These are phyloP conservation scores for Plasmodium malariae DNA, from an alignment of 169 alveolate genomes.

Conservation along the genomic window DNA sequence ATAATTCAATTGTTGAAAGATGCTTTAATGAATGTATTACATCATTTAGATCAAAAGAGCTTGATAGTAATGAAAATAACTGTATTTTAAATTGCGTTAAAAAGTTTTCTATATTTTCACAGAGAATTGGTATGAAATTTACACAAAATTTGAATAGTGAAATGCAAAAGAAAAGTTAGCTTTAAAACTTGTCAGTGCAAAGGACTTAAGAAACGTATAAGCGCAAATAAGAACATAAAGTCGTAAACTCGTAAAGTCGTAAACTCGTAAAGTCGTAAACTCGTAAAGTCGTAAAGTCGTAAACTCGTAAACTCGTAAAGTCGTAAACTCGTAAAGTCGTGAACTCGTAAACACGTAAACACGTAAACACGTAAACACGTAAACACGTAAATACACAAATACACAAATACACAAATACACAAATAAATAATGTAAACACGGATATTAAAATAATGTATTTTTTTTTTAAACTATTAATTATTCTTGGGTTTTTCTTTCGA, in stretches of 20 bases:
- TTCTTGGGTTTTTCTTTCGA: too few relatives aligned
- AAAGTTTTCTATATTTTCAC: slow-evolving; percentile 84
- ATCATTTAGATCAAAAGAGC: slow-evolving; percentile 84
- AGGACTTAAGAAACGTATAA: too few relatives aligned
- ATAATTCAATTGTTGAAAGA: slow-evolving; percentile 85
- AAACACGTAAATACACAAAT: neutral
- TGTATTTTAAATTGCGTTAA: slow-evolving; percentile 86
- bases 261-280: too few relatives aligned
- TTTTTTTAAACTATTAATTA: too few relatives aligned
- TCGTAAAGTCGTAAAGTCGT: too few relatives aligned
- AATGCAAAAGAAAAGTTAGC: slow-evolving; percentile 64
- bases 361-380: neutral
- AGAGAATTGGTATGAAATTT: slow-evolving; percentile 83
- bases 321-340: too few relatives aligned
- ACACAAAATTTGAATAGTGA: slow-evolving; percentile 81
- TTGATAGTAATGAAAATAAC: slow-evolving; percentile 81
- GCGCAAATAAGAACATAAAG: too few relatives aligned
- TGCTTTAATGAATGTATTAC: slow-evolving; percentile 85
- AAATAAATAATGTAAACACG: neutral
- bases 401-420: neutral
- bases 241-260: too few relatives aligned
- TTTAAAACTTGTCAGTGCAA: too few relatives aligned
- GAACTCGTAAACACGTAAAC: neutral
- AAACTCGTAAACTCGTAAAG: too few relatives aligned
- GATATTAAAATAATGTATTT: too few relatives aligned